These are phyloP conservation scores for Tuber microsphaerosporum DNA, from an alignment of 495 filamentous ascomycete species.

Conservation along the genomic window DNA sequence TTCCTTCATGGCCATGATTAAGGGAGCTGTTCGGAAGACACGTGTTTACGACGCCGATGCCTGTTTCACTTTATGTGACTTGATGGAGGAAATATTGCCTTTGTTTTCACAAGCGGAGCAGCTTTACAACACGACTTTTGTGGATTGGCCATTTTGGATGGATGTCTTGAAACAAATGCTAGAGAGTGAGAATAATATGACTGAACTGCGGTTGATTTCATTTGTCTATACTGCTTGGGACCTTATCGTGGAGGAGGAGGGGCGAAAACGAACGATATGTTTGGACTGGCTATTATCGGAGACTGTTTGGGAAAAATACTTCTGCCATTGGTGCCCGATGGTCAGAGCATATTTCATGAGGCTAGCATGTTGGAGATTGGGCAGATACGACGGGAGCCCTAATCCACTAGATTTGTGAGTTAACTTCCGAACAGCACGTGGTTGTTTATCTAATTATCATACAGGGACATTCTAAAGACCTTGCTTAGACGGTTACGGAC, in stretches of 20 bases:
- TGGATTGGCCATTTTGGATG: conserved; percentile 88
- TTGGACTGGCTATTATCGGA: conserved; percentile 73
- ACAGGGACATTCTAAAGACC: conserved; percentile 59
- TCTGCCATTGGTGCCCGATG: conserved; percentile 98
- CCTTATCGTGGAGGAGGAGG: conserved; percentile 58
- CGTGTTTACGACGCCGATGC: conserved; percentile 80
- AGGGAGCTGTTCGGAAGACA: conserved; percentile 63
- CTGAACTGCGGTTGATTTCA: conserved; percentile 79
- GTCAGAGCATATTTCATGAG: conserved; percentile 94
- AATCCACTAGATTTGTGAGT: conserved; percentile 65
- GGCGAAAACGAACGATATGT: conserved; percentile 65
- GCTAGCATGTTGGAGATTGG: conserved; percentile 84
- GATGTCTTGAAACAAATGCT: conserved; percentile 75
- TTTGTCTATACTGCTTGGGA: conserved; percentile 82
- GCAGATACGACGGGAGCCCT: conserved; percentile 63
- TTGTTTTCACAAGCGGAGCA: conserved; percentile 37
- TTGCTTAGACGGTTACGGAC: conserved; percentile 63
- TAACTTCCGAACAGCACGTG: not conserved
- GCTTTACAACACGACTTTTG: conserved; percentile 31
- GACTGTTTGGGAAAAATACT: conserved; percentile 71
- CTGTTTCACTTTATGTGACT: conserved; percentile 87
- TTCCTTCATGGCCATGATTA: conserved; percentile 66
- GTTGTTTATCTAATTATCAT: conserved; percentile 23
- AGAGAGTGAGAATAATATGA: conserved; percentile 85
- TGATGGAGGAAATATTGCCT: conserved; percentile 66